phyloP scores from a whole-genome alignment of 1,284 basidiomycete genomes.

The Papiliotrema fonsecae region DNA sequence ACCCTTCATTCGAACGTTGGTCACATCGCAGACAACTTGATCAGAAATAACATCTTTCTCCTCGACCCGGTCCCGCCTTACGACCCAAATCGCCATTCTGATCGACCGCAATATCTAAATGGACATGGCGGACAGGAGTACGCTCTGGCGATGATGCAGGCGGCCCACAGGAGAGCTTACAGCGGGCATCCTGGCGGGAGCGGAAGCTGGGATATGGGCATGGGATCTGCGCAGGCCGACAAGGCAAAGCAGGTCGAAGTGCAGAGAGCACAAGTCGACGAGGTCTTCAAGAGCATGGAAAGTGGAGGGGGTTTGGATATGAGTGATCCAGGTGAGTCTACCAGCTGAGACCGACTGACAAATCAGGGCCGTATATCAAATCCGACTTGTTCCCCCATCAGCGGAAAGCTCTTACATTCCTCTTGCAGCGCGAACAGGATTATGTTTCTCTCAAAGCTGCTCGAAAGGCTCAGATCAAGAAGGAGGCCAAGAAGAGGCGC shows the following conservation, averaged over 20 bases:
- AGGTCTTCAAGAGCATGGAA: constrained; percentile 82
- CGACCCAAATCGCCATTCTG: constrained; percentile 56
- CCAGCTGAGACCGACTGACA: neutral
- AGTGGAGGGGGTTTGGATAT: constrained; percentile 80
- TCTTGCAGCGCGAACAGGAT: constrained; percentile 78
- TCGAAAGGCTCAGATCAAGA: constrained; percentile 26
- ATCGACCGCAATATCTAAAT: constrained; percentile 69
- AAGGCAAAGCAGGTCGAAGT: constrained; percentile 80
- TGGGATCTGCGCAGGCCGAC: constrained; percentile 43
- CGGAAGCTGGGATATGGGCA: too few species aligned
- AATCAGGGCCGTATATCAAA: constrained; percentile 68
- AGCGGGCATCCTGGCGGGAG: neutral
- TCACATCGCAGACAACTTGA: constrained; percentile 71
- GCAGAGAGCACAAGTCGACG: constrained; percentile 87
- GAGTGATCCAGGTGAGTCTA: constrained; percentile 68
- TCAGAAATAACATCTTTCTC: constrained; percentile 63
- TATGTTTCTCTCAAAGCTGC: constrained; percentile 36
- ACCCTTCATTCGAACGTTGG: constrained; percentile 85
- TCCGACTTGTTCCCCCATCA: constrained; percentile 96
- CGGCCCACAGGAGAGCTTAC: constrained; percentile 14
- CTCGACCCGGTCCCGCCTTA: constrained; percentile 65
- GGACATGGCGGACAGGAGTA: constrained; percentile 59
- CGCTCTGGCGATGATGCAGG: constrained; percentile 18
- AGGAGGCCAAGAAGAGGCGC: constrained; percentile 23
- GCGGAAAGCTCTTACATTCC: constrained; percentile 93